phyloP scores from a whole-genome alignment of 2,329 filamentous ascomycete genomes.

The Pseudodiploospora longispora region DNA sequence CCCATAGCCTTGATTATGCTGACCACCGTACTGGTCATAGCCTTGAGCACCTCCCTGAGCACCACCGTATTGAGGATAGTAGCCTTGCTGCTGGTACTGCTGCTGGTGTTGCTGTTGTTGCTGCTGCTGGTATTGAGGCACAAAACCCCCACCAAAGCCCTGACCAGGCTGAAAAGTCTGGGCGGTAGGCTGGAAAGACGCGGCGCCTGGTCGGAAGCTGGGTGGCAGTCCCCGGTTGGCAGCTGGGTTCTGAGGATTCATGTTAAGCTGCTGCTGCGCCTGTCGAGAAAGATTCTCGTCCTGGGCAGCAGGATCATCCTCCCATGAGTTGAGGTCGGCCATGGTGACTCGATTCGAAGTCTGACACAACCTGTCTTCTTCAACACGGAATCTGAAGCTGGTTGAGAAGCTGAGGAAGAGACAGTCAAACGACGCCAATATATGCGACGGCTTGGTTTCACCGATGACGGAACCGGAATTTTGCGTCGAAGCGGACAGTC shows the following conservation, averaged over 20 bases:
- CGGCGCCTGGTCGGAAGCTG: conserved; percentile 43
- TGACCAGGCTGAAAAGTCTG: conserved; percentile 66
- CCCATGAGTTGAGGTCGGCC: conserved; percentile 92
- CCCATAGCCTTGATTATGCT: conserved; percentile 46
- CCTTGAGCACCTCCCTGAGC: conserved; percentile 30
- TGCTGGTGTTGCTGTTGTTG: conserved; percentile 40
- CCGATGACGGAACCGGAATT: no score
- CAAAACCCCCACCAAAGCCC: conserved; percentile 50
- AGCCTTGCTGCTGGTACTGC: conserved; percentile 44
- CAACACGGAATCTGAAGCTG: no score
- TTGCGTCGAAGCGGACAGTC: conserved; percentile 1
- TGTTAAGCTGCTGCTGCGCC: conserved; percentile 65
- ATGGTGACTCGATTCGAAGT: conserved; percentile 39
- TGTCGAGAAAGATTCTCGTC: conserved; percentile 72
- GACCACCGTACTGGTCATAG: conserved; percentile 41
- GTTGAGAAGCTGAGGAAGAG: no score
- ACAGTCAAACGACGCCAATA: no score
- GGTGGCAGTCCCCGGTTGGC: conserved; percentile 18
- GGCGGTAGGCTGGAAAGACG: conserved; percentile 66
- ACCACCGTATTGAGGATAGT: conserved; percentile 51
- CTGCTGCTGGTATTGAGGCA: conserved; percentile 45
- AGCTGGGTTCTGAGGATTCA: conserved; percentile 48
- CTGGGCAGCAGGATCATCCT: conserved; percentile 74
- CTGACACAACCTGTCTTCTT: not conserved
- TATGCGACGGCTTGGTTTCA: no score